Evolutionary conservation across 306 rosid genomes (phyloP), one percentile per base, ranked within the genome.

Genomic region (Geum urbanum): DNA sequence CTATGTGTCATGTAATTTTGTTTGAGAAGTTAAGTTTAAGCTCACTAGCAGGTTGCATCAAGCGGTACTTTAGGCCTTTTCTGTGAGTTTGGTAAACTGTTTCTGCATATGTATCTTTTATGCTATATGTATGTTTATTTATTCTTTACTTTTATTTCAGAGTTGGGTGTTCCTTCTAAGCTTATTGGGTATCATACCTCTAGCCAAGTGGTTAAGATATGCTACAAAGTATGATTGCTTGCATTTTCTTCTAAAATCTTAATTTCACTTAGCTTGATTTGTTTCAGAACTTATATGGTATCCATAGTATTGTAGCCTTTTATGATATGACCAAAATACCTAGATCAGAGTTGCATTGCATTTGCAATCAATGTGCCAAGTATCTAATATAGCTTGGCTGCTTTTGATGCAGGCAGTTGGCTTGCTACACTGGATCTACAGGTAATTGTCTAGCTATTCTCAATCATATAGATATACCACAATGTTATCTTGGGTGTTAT

Each of bases 341-440:
- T 55, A 66, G 1, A 35, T 11, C 2, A 0, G 18, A 27, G 7
- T 14, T 49, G 27, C 22, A 22, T 9, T 44, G 53, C 40, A 8
- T 37, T 14, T 74, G 48, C 40, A 53, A 15, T 73, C 14, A 12
- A 44, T 51, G 60, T 54, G 41, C 15, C 40, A 40, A 49, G 63
- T 68, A 13, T 63, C 63, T 74, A 64, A 83, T 67, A 32, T 47
- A 60, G 51, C 48, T 55, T 69, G 65, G 63, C 57, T 74, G 63
- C 67, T 75, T 76, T 67, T 79, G 73, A 68, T 84, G 75, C 81
- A 84, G 88, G 75, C 88, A 84, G 55, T 77, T 84, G 58, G 81
- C 85, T 47, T 84, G 88, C 79, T 84, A 68, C 49, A 84, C 88
- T 40, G 88, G 88, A 70, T 77, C 88, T 54, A 84, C 85, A 58